Base-by-base conservation (phyloP, 352 stramenopile species). In the Phytophthora quininea region DNA sequence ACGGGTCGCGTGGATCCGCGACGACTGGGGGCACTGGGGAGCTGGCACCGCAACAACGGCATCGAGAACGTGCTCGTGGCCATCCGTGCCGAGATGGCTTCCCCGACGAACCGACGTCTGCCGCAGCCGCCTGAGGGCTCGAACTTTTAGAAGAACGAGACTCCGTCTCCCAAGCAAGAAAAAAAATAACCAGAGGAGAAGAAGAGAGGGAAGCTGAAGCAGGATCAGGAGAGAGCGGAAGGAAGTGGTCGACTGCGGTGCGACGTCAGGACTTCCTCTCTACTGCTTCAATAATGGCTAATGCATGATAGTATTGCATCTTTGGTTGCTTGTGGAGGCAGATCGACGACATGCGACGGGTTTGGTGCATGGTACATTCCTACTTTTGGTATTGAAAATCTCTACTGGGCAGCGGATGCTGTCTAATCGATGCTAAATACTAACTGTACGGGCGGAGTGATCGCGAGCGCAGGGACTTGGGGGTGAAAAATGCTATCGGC, bases 61-160 rank as follows among this genome's bases (percentile, higher is more conserved):
- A 97, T 98, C 47, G 91, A 98, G 72, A 85, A 91, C 55, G 91
- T 97, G 60, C 71, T 98, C 9, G 89, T 97, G 50, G 86, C 84
- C 30, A 83, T 98, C 50, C 92, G 92, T 51, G 90, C 88, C 54
- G 90, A 97, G 76, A 98, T 98, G 92, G 86, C 80, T 35, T 89
- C 84, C 57, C 79, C 84, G 30, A 90, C 80, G 52, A 98, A 97
- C 78, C 85, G 90, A 73, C 88, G 90, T 66, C 83, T 98, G 62
- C 90, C 91, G 54, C 92, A 97, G 75, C 92, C 92, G 46, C 86
- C 91, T 71, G 92, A 97, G 81, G 92, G 92, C 54, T 73, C 87
- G 60, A 92, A 87, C 69, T 98, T 98, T 88, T 98, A 96, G 77
- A 89, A 70, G 35, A 47, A 54, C 31, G 30, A 65, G 47, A 37